phyloP scores from a whole-genome alignment of 1,284 basidiomycete genomes.

The Heterobasidion irregulare region DNA sequence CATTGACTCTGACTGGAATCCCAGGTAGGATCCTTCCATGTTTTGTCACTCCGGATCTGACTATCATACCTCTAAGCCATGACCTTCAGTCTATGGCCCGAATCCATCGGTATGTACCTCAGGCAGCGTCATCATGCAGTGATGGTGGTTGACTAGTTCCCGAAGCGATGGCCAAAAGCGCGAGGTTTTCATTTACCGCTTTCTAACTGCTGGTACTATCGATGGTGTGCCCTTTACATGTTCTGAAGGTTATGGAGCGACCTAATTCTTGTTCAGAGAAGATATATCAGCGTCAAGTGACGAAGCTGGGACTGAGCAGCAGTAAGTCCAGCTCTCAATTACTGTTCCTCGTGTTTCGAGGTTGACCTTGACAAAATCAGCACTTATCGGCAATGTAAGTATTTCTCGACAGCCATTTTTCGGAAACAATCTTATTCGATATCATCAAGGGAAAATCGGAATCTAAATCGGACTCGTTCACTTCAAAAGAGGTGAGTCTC shows the following conservation, averaged over 20 bases:
- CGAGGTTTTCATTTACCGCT: constrained; percentile 89
- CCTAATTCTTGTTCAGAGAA: constrained; percentile 45
- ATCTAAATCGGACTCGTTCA: constrained; percentile 81
- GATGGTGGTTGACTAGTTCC: constrained; percentile 4
- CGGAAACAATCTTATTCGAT: constrained; percentile 10
- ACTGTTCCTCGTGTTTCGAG: not conserved
- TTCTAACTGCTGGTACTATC: constrained; percentile 77
- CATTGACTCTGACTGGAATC: constrained; percentile 96
- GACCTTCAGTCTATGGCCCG: constrained; percentile 98
- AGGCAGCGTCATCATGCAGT: not conserved
- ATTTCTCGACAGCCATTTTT: constrained; percentile 1
- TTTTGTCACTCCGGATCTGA: constrained; percentile 1
- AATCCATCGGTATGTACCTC: constrained; percentile 69
- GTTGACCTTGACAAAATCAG: constrained; percentile 24
- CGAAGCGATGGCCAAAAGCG: constrained; percentile 89
- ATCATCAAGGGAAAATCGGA: constrained; percentile 33
- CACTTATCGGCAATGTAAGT: constrained; percentile 56
- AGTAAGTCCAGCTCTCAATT: constrained; percentile 42
- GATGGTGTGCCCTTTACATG: constrained; percentile 40
- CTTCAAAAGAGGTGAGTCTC: constrained; percentile 69
- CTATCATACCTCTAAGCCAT: constrained; percentile 38
- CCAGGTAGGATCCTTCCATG: constrained; percentile 46
- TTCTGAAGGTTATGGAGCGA: not conserved
- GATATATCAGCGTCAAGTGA: constrained; percentile 89
- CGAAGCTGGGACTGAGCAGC: constrained; percentile 88